Percentiles rank a stretch among this genome's conserved stretches.
Evolutionary conservation across 31 red algal species (phyloP).

Genomic region (Odonthalia washingtoniensis): DNA sequence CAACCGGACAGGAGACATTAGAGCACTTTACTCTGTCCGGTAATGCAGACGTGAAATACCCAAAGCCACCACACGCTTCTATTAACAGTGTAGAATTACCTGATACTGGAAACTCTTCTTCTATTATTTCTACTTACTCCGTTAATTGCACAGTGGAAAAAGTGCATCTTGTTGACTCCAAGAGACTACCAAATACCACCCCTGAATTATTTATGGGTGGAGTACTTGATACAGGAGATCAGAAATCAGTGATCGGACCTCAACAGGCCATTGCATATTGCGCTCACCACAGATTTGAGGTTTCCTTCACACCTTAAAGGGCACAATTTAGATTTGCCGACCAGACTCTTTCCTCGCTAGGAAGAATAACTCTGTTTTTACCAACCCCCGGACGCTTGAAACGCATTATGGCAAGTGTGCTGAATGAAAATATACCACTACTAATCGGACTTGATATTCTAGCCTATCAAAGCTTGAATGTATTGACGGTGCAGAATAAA

Average conservation of each 20-base stretch:
- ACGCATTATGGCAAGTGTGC: not conserved
- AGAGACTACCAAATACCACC: not conserved
- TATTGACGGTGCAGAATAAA: constrained; percentile 5
- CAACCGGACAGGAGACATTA: no score
- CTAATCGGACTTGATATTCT: constrained; percentile 33
- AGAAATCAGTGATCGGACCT: not conserved
- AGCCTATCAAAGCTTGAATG: not conserved
- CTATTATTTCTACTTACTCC: not conserved
- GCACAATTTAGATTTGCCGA: not conserved
- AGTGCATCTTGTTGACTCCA: not conserved
- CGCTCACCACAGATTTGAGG: not conserved
- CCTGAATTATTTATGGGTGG: constrained; percentile 2
- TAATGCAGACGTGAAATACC: not conserved
- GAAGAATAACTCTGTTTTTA: not conserved
- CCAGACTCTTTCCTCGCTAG: not conserved
- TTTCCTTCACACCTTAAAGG: not conserved
- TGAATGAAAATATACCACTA: constrained; percentile 2
- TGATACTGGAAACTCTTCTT: no score
- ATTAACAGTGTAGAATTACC: not conserved
- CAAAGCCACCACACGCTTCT: not conserved
- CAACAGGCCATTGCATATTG: constrained; percentile 22
- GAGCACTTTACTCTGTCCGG: not conserved
- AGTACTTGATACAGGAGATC: constrained; percentile 12
- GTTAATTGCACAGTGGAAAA: not conserved
- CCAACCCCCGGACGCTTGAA: not conserved